Evolutionary conservation across 176 grass and related monocot species (phyloP), one percentile per base, ranked within the genome.

Genomic region (Oryza longistaminata): DNA sequence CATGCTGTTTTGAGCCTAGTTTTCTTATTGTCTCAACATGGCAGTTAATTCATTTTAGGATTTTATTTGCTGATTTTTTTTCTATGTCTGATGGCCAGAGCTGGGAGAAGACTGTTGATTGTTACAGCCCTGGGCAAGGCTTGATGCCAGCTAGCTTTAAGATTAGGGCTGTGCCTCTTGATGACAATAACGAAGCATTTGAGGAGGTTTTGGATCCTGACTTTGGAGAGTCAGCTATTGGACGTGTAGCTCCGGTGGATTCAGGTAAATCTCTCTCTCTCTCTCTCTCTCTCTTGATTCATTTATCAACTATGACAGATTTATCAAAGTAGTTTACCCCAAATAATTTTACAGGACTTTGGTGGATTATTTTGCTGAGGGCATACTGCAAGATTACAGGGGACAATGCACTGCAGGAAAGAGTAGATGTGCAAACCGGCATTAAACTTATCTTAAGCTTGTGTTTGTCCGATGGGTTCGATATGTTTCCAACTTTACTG

Each of bases 31-130:
- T 21, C 35, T 80, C 64, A 48, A 52, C 17, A 58, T 52, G 60
- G 25, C 53, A 65, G 31, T 75, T 83, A 4, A 75, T 66, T 50
- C 27, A 66, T 11, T 74, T 65, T 75, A 16, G 4, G 33, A 16
- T 66, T 48, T 83, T 21, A 49, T 35, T 82, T 21, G 17, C 46
- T 82, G 71, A 12, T 53, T 16, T 53, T 55, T 55, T 19, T 37
- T 58, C 74, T 62, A 40, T 40, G 43, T 90, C 80, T 98, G 61
- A 82, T 93, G 52, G 40, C 14, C 80, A 92, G 93, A 95, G 93
- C 80, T 95, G 93, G 93, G 93, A 95, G 86, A 95, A 95, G 68
- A 95, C 93, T 68, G 93, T 95, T 68, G 93, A 95, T 71, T 92
- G 93, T 71, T 95, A 95, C 81, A 95, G 93, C 68, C 93, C 90